A percentile compares a stretch with the other conserved stretches of the same genome.
Conservation (phyloP, 495 filamentous ascomycete species). For the Patellaria atrata region DNA sequence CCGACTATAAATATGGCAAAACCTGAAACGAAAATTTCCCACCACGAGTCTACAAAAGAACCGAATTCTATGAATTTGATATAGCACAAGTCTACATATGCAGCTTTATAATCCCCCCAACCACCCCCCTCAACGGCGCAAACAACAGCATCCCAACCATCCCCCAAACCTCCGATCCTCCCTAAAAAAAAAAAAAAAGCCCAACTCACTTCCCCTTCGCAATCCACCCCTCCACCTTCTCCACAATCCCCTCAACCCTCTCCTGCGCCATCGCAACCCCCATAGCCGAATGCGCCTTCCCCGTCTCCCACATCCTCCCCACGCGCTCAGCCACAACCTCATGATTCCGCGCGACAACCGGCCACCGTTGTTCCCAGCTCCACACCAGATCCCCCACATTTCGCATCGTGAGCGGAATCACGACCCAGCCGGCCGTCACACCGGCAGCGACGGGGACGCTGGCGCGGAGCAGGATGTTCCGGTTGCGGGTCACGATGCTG, state of each 20-base stretch:
- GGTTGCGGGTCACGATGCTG: slow-evolving; percentile 72
- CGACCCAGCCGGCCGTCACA: slow-evolving; percentile 24
- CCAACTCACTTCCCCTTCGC: slow-evolving; percentile 70
- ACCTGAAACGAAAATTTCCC: no score
- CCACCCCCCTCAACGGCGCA: no score
- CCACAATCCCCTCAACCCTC: slow-evolving; percentile 54
- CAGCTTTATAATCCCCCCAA: no score
- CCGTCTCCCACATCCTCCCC: slow-evolving; percentile 52
- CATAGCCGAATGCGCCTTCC: slow-evolving; percentile 54
- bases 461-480: slow-evolving; percentile 63
- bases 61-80: no score
- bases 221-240: slow-evolving; percentile 73
- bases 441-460: slow-evolving; percentile 38
- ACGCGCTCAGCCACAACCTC: slow-evolving; percentile 47
- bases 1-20: no score
- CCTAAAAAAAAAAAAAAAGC: no score
- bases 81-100: no score
- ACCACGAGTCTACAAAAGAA: no score
- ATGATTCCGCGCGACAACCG: slow-evolving; percentile 66
- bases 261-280: slow-evolving; percentile 60
- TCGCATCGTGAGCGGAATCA: slow-evolving; percentile 37
- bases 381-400: slow-evolving; percentile 76
- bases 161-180: no score
- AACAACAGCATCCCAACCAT: no score
- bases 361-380: slow-evolving; percentile 78